Base-by-base conservation (phyloP, 306 rosid genomes). In the Mucuna pruriens region DNA sequence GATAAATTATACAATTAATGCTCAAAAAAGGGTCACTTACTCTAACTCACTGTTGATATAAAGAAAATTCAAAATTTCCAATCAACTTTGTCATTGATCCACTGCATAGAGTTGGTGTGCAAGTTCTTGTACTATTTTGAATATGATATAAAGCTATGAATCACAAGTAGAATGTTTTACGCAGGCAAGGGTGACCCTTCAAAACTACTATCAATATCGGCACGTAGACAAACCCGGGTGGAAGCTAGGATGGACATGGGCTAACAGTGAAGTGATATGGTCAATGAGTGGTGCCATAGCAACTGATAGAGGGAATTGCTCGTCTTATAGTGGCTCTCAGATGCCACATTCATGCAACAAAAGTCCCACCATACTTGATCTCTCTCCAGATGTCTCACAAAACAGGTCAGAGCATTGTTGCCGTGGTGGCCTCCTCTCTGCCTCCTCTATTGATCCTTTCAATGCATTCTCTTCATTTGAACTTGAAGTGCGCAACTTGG, bases 271-370 rank as follows among this genome's bases (percentile, higher is more conserved):
- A 84, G 93, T 92, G 71, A 91, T 91, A 46, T 88, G 94, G 97
- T 88, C 93, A 52, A 94, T 87, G 88, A 85, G 54, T 7, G 98
- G 97, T 62, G 98, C 97, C 9, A 82, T 92, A 70, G 98, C 93
- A 38, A 86, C 87, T 2, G 74, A 86, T 44, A 79, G 82, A 73
- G 97, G 94, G 54, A 88, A 90, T 67, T 94, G 97, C 82, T 80
- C 92, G 3, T 58, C 84, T 34, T 89, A 83, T 84, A 84, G 73
- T 5, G 84, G 84, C 60, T 48, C 69, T 68, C 85, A 86, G 29
- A 69, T 39, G 67, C 91, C 94, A 71, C 94, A 94, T 82, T 94
- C 92, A 17, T 94, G 98, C 80, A 79, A 36, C 80, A 77, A 81
- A 73, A 63, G 83, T 57, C 97, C 97, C 8, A 71, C 54, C 55